Evolutionary conservation across 768 basidiomycete species (phyloP).

Genomic region (Suillus spraguei): DNA sequence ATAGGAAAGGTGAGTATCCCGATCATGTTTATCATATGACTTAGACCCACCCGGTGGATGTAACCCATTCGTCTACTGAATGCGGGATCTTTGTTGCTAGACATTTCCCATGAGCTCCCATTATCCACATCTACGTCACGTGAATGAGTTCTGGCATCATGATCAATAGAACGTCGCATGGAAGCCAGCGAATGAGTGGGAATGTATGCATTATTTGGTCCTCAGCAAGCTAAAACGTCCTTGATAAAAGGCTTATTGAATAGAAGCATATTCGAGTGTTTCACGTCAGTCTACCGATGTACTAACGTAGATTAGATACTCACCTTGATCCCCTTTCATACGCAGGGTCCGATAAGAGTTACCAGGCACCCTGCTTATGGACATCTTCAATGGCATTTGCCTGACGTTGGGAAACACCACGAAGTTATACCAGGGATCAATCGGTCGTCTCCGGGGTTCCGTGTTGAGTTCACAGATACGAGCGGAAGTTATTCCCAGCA

Average conservation of each 20-base stretch:
- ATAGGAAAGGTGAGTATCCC: constrained; percentile 2
- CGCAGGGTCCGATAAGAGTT: constrained; percentile 4
- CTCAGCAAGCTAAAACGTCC: background rate
- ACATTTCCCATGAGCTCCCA: background rate
- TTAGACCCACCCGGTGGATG: background rate
- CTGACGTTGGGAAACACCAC: background rate
- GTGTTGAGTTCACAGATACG: background rate
- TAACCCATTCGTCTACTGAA: background rate
- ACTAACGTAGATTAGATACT: constrained; percentile 3
- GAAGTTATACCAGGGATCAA: background rate
- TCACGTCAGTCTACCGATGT: background rate
- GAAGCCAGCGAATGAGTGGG: background rate
- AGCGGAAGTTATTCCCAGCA: background rate
- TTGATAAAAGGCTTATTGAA: background rate
- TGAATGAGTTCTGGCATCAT: background rate
- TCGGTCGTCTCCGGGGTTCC: constrained; percentile 3
- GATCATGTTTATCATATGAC: background rate
- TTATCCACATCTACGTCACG: background rate
- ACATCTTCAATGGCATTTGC: background rate
- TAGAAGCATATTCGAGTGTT: background rate
- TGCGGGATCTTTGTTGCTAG: background rate
- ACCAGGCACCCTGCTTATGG: background rate
- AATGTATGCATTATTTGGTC: background rate
- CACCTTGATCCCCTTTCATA: background rate
- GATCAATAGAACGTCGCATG: background rate